Percentiles rank a stretch among this genome's conserved stretches.
Conservation (phyloP, 495 filamentous ascomycete genomes). For the Physcia stellaris region DNA sequence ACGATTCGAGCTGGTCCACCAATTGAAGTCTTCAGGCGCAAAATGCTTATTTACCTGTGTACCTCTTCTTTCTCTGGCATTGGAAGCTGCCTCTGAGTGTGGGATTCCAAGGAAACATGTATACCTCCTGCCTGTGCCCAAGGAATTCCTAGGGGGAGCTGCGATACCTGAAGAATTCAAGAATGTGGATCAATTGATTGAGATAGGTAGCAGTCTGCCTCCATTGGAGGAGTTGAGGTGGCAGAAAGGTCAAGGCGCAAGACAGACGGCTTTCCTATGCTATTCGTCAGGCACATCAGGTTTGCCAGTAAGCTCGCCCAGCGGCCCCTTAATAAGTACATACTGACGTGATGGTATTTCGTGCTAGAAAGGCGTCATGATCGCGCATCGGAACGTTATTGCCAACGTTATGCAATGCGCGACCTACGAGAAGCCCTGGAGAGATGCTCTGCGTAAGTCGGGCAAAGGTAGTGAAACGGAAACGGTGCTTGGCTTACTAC, state of each 20-base stretch:
- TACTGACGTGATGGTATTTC: slow-evolving; percentile 1
- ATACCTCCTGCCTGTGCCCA: slow-evolving; percentile 59
- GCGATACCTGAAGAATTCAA: slow-evolving; percentile 42
- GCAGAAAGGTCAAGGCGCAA: slow-evolving; percentile 59
- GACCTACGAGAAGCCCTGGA: slow-evolving; percentile 37
- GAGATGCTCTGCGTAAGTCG: slow-evolving; percentile 24
- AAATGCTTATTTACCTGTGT: slow-evolving; percentile 70
- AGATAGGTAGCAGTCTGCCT: slow-evolving; percentile 47
- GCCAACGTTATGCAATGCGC: slow-evolving; percentile 59
- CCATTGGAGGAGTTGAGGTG: slow-evolving; percentile 53
- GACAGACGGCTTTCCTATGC: slow-evolving; percentile 71
- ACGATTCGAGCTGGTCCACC: slow-evolving; percentile 59
- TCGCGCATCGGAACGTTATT: slow-evolving; percentile 80
- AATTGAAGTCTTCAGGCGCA: slow-evolving; percentile 61
- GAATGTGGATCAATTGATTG: slow-evolving; percentile 55
- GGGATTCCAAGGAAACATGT: slow-evolving; percentile 59
- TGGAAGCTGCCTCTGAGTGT: slow-evolving; percentile 52
- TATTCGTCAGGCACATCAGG: slow-evolving; percentile 86
- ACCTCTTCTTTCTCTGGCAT: slow-evolving; percentile 53
- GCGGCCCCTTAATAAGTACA: background rate
- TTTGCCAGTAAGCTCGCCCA: slow-evolving; percentile 46
- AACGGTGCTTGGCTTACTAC: slow-evolving; percentile 57
- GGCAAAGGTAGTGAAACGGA: slow-evolving; percentile 37
- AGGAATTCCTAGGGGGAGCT: slow-evolving; percentile 31
- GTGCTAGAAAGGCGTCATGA: slow-evolving; percentile 82